Evolutionary conservation across 2,329 filamentous ascomycete species (phyloP).

Genomic region (Colletotrichum liaoningense): DNA sequence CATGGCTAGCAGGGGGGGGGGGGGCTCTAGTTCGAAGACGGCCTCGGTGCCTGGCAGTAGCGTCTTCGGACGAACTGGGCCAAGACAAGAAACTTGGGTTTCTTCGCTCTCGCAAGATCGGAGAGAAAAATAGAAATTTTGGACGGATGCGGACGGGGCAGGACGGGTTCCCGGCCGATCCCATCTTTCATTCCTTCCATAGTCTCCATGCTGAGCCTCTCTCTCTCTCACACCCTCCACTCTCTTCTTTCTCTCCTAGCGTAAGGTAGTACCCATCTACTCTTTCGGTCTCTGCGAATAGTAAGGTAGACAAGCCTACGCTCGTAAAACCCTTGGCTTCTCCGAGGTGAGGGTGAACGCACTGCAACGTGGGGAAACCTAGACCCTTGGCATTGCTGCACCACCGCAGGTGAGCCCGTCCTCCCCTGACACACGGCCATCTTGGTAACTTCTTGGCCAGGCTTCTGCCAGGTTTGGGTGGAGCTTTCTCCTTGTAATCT

Average conservation of each 20-base stretch:
- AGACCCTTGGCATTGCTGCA: constrained; percentile 27
- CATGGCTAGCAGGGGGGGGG: too few species aligned
- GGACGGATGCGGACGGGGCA: constrained; percentile 11
- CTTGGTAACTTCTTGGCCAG: not conserved
- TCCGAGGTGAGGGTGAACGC: not conserved
- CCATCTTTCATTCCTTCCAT: not conserved
- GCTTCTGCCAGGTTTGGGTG: constrained; percentile 2
- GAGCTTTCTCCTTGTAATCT: constrained; percentile 14
- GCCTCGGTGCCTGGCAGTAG: constrained; percentile 24
- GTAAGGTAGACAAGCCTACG: not conserved
- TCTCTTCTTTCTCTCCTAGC: not conserved
- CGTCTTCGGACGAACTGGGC: constrained; percentile 1
- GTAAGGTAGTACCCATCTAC: too few species aligned
- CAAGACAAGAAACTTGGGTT: not conserved
- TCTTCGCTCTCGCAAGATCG: not conserved
- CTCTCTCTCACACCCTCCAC: not conserved
- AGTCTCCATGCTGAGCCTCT: not conserved
- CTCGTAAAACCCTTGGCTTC: not conserved
- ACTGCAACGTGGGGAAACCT: not conserved
- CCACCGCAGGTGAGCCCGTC: constrained; percentile 14
- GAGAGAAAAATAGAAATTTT: constrained; percentile 16
- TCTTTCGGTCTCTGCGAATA: not conserved
- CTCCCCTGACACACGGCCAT: constrained; percentile 19
- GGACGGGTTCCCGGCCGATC: not conserved
- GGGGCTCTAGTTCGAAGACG: constrained; percentile 1